A percentile compares a stretch with the other conserved stretches of the same genome.
Conservation (phyloP, 2,329 filamentous ascomycete genomes). For the Emergomyces africanus region DNA sequence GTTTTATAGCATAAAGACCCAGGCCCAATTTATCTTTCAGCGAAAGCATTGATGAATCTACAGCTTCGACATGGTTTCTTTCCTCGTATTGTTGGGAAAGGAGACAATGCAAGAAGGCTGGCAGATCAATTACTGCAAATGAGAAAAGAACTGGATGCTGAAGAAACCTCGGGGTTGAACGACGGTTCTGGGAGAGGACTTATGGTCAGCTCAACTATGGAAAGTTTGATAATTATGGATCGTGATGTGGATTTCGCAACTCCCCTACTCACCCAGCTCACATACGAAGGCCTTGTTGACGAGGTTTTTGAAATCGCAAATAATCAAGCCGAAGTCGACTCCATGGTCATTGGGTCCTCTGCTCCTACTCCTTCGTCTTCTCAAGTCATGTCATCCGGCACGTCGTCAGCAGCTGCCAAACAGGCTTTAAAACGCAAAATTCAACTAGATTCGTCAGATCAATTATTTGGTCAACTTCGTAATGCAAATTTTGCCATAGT, state of each 20-base stretch:
- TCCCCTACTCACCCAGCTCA: slow-evolving; percentile 81
- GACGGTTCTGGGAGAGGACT: slow-evolving; percentile 49
- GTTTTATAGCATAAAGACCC: slow-evolving; percentile 60
- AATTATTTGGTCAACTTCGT: slow-evolving; percentile 73
- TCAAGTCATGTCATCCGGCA: slow-evolving; percentile 42
- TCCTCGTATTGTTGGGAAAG: slow-evolving; percentile 87
- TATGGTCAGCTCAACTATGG: slow-evolving; percentile 73
- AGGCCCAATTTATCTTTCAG: slow-evolving; percentile 76
- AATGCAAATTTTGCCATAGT: slow-evolving; percentile 95
- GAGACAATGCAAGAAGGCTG: slow-evolving; percentile 80
- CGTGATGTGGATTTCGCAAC: slow-evolving; percentile 91
- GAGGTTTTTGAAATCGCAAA: slow-evolving; percentile 85
- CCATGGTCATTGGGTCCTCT: slow-evolving; percentile 69
- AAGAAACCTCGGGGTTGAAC: slow-evolving; percentile 51
- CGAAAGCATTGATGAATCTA: slow-evolving; percentile 85
- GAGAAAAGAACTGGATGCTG: slow-evolving; percentile 79
- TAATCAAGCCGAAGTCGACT: slow-evolving; percentile 87
- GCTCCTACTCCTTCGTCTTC: slow-evolving; percentile 42
- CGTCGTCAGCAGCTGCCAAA: slow-evolving; percentile 37
- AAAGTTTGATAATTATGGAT: slow-evolving; percentile 89
- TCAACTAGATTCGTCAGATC: slow-evolving; percentile 76
- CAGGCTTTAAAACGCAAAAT: slow-evolving; percentile 74
- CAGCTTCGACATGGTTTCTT: slow-evolving; percentile 89
- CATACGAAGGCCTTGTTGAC: slow-evolving; percentile 91
- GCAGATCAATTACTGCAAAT: slow-evolving; percentile 80